Conservation (phyloP, 164 flowering plant genomes). For the Tetrastigma voinierianum region DNA sequence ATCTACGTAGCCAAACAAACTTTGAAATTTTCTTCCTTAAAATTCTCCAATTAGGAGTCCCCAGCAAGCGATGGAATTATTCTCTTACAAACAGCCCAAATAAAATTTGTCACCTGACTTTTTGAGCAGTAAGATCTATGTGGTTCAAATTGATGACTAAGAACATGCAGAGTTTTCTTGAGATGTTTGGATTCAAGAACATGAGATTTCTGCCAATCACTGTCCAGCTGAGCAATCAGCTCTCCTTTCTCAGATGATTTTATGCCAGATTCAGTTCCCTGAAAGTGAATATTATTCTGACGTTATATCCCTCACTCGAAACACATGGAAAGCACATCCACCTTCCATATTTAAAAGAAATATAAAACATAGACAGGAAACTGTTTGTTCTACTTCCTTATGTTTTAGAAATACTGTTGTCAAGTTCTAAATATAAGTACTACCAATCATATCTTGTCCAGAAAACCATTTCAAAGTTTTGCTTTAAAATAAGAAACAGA, state of each 20-base stretch:
- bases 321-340: background rate
- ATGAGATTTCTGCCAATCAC: background rate
- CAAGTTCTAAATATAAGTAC: too few species aligned
- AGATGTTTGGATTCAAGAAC: background rate
- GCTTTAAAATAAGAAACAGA: too few species aligned
- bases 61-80: slow-evolving; percentile 76
- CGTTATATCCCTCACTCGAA: background rate
- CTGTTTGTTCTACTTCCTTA: too few species aligned
- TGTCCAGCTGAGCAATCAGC: background rate
- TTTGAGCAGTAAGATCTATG: slow-evolving; percentile 42
- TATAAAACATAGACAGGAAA: too few species aligned
- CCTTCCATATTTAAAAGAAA: background rate
- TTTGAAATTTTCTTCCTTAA: slow-evolving; percentile 68
- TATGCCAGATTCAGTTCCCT: slow-evolving; percentile 12
- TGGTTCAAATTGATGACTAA: slow-evolving; percentile 19
- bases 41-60: slow-evolving; percentile 62
- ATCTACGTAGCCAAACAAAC: slow-evolving; percentile 61
- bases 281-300: slow-evolving; percentile 4
- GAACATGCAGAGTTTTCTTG: slow-evolving; percentile 5
- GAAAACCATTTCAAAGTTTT: too few species aligned
- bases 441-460: too few species aligned
- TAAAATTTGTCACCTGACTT: slow-evolving; percentile 69
- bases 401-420: too few species aligned
- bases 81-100: slow-evolving; percentile 89
- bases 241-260: background rate